Evolutionary conservation across 352 stramenopile species (phyloP).

Genomic region (Phytophthora cryptogea): DNA sequence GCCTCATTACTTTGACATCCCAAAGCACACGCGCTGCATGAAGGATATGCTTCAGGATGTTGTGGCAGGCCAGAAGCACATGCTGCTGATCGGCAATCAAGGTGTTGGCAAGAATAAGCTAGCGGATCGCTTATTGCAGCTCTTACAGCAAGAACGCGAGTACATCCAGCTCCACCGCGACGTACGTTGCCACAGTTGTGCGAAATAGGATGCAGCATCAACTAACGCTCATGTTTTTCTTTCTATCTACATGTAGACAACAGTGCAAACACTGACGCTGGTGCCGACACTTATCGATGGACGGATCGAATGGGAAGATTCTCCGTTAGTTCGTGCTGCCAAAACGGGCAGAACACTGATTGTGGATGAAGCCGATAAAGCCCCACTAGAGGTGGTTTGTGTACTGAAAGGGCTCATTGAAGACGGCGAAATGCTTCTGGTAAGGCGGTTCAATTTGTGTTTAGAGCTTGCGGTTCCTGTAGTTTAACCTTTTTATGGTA

Average conservation of each 20-base stretch:
- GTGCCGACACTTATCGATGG: slow-evolving; percentile 90
- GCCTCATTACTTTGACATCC: slow-evolving; percentile 91
- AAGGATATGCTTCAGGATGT: slow-evolving; percentile 88
- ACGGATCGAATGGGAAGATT: slow-evolving; percentile 92
- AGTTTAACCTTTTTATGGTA: background rate
- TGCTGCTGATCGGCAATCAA: slow-evolving; percentile 96
- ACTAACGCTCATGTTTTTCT: background rate
- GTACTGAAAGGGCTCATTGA: slow-evolving; percentile 96
- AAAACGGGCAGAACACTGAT: slow-evolving; percentile 92
- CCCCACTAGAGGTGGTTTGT: slow-evolving; percentile 94
- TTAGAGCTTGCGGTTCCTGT: background rate
- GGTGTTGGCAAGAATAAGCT: slow-evolving; percentile 96
- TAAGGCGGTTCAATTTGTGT: slow-evolving; percentile 22
- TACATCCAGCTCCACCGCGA: slow-evolving; percentile 98
- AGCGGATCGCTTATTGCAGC: slow-evolving; percentile 89
- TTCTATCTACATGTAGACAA: slow-evolving; percentile 76
- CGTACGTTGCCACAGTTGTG: slow-evolving; percentile 37
- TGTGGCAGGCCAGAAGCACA: slow-evolving; percentile 84
- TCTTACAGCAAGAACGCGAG: slow-evolving; percentile 93
- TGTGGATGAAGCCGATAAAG: slow-evolving; percentile 97
- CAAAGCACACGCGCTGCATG: slow-evolving; percentile 87
- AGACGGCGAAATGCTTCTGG: slow-evolving; percentile 95
- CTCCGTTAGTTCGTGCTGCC: slow-evolving; percentile 93
- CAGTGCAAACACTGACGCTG: slow-evolving; percentile 92
- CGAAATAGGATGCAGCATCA: background rate